Evolutionary conservation across 305 asterid species (phyloP).

Genomic region (Plantago rigida): DNA sequence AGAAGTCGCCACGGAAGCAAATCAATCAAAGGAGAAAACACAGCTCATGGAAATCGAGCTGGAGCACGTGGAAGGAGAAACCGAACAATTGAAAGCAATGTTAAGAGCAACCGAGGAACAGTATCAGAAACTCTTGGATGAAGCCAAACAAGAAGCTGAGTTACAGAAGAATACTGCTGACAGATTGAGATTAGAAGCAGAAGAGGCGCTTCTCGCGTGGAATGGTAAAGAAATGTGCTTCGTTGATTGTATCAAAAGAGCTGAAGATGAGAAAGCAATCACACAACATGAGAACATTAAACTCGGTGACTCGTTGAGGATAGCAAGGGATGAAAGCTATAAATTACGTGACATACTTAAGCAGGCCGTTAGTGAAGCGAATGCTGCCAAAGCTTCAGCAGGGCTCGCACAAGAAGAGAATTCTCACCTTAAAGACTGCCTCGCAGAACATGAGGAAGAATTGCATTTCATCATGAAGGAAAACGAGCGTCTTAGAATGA

Average conservation of each 20-base stretch:
- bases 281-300: slow-evolving; percentile 40
- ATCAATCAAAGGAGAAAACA: slow-evolving; percentile 51
- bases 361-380: slow-evolving; percentile 76
- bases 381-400: slow-evolving; percentile 81
- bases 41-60: slow-evolving; percentile 29
- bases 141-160: slow-evolving; percentile 50
- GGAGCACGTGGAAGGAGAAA: slow-evolving; percentile 36
- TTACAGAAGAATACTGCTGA: slow-evolving; percentile 43
- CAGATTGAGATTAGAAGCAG: slow-evolving; percentile 59
- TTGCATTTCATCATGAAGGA: slow-evolving; percentile 48
- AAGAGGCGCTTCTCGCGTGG: slow-evolving; percentile 77
- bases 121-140: slow-evolving; percentile 37
- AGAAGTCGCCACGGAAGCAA: slow-evolving; percentile 76
- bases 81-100: slow-evolving; percentile 34
- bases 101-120: slow-evolving; percentile 34
- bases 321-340: slow-evolving; percentile 55
- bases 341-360: slow-evolving; percentile 72
- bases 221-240: slow-evolving; percentile 77
- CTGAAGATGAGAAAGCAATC: slow-evolving; percentile 59
- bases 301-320: slow-evolving; percentile 38
- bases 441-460: slow-evolving; percentile 62
- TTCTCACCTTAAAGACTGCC: slow-evolving; percentile 55
- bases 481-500: slow-evolving; percentile 56
- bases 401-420: slow-evolving; percentile 77
- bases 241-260: slow-evolving; percentile 59